Evolutionary conservation across 352 stramenopile genomes (phyloP).

Genomic region (Globisporangium cylindrosporum): DNA sequence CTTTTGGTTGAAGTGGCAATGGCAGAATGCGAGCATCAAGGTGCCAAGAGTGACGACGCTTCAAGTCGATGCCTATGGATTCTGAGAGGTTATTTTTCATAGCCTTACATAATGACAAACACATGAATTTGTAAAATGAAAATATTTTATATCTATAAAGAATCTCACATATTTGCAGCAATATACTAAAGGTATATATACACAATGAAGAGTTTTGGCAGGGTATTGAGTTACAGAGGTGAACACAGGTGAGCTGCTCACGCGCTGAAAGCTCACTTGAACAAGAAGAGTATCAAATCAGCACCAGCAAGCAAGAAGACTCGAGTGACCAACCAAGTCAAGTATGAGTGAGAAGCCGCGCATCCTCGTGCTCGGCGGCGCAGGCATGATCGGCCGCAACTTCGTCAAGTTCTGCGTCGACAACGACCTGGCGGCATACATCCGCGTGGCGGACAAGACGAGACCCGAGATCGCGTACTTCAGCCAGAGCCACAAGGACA

Average conservation of each 20-base stretch:
- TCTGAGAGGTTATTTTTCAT: neutral
- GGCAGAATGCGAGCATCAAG: too few species aligned
- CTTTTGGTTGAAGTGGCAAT: too few species aligned
- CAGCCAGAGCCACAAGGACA: constrained; percentile 56
- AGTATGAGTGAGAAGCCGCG: constrained; percentile 45
- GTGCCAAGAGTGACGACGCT: neutral
- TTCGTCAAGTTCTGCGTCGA: constrained; percentile 82
- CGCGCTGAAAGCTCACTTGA: neutral
- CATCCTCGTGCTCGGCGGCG: constrained; percentile 81
- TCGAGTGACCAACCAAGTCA: neutral
- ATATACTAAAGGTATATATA: neutral
- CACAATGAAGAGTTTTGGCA: neutral
- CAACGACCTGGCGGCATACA: constrained; percentile 54
- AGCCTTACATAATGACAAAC: neutral
- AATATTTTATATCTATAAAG: too few species aligned
- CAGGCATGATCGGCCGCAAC: constrained; percentile 86
- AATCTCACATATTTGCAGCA: neutral
- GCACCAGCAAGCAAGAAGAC: neutral
- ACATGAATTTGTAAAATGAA: neutral
- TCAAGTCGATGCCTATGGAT: neutral
- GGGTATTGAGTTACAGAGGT: neutral
- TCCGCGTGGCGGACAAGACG: constrained; percentile 85
- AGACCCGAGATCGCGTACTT: constrained; percentile 89
- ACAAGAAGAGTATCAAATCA: constrained; percentile 4
- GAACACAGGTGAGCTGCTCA: neutral